Evolutionary conservation across 2,329 filamentous ascomycete species (phyloP).

Genomic region (Coleophoma cylindrospora): DNA sequence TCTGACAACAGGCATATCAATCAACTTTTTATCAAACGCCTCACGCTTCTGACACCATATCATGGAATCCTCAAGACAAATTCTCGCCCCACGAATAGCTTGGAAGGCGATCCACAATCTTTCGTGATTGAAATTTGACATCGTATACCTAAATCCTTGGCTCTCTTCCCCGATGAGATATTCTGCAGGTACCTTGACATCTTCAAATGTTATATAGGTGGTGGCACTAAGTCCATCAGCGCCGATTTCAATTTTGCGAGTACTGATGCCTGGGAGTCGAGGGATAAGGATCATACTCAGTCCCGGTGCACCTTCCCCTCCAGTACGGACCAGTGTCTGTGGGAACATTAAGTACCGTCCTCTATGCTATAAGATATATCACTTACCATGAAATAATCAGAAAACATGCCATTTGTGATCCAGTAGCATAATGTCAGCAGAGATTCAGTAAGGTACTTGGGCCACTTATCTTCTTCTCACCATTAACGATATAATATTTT

Average conservation of each 20-base stretch:
- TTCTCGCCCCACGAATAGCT: neutral
- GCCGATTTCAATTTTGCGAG: slow-evolving; percentile 1
- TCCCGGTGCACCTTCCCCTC: slow-evolving; percentile 61
- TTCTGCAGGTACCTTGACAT: slow-evolving; percentile 4
- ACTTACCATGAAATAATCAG: slow-evolving; percentile 59
- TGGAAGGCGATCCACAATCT: neutral
- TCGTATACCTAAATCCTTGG: neutral
- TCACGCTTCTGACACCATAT: neutral
- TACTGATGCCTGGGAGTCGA: slow-evolving; percentile 56
- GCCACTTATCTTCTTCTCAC: slow-evolving; percentile 27
- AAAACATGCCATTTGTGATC: slow-evolving; percentile 76
- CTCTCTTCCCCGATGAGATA: slow-evolving; percentile 6
- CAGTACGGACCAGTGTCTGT: slow-evolving; percentile 68
- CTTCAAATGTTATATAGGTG: slow-evolving; percentile 7
- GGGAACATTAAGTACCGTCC: too few relatives aligned
- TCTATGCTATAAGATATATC: too few relatives aligned
- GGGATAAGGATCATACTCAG: slow-evolving; percentile 71
- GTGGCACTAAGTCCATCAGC: slow-evolving; percentile 5
- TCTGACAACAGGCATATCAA: neutral
- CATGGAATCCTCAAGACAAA: neutral
- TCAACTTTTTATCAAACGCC: neutral
- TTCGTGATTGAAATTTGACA: slow-evolving; percentile 1
- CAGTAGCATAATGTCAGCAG: slow-evolving; percentile 39
- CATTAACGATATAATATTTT: slow-evolving; percentile 37
- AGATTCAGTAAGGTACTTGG: neutral